phyloP scores from a whole-genome alignment of 23 red algal genomes.

The Agarophyton chilense region DNA sequence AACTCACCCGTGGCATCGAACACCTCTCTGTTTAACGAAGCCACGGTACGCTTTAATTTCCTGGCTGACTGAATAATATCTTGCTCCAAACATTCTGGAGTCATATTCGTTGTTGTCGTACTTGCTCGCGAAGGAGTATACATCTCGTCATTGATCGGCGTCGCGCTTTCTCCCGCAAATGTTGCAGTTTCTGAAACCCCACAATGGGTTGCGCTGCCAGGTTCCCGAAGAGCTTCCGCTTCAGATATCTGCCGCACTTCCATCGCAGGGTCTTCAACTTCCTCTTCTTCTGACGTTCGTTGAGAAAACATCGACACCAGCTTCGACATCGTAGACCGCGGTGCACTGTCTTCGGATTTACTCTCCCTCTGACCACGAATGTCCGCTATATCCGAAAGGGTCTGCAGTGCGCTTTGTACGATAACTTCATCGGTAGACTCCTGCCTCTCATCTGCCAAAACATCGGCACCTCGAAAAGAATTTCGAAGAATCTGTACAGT shows the following conservation, averaged over 20 bases:
- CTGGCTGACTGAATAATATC: background rate
- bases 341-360: background rate
- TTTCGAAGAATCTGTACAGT: background rate
- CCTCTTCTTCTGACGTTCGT: background rate
- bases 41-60: slow-evolving; percentile 28
- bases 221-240: background rate
- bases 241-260: background rate
- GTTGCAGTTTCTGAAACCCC: background rate
- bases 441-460: background rate
- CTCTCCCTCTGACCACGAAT: background rate
- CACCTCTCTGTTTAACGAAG: slow-evolving; percentile 36
- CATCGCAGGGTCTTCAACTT: background rate
- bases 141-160: background rate
- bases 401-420: background rate
- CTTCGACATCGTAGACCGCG: slow-evolving; percentile 6
- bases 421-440: background rate
- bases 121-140: no score
- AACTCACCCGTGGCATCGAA: slow-evolving; percentile 30
- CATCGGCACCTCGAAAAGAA: background rate
- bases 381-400: background rate
- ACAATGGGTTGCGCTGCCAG: background rate
- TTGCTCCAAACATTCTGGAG: background rate
- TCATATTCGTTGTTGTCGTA: background rate
- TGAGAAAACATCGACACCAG: slow-evolving; percentile 13
- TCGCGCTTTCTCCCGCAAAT: slow-evolving; percentile 22